These are phyloP conservation scores for Daldinia childiae DNA, from an alignment of 495 filamentous ascomycete genomes.

Conservation along the genomic window DNA sequence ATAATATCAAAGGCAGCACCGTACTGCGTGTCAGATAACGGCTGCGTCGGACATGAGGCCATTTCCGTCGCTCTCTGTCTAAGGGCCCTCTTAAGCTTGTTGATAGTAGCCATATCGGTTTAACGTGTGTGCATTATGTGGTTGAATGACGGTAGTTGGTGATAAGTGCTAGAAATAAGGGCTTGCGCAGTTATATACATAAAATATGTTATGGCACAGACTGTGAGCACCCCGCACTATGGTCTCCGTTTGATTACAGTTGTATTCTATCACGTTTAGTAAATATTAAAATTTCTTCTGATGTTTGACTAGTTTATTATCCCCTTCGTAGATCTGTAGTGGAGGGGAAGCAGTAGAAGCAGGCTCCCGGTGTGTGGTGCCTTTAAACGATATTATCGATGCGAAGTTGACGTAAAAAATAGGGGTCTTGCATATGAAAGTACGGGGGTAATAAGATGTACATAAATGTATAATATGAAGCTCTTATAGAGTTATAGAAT, in stretches of 20 bases:
- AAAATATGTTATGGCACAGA: neutral
- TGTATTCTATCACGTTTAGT: neutral
- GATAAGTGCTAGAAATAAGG: neutral
- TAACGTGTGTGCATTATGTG: neutral
- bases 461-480: too few relatives aligned
- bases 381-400: neutral
- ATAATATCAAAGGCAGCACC: constrained; percentile 63
- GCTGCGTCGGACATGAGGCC: constrained; percentile 46
- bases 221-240: neutral
- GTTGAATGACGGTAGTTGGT: neutral
- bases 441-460: too few relatives aligned
- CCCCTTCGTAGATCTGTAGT: neutral
- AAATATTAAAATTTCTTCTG: neutral
- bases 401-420: neutral
- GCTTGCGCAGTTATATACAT: neutral
- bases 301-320: neutral
- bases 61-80: constrained; percentile 50
- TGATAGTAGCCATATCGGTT: constrained; percentile 62
- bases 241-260: neutral
- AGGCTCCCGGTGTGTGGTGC: neutral
- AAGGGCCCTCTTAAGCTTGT: constrained; percentile 60
- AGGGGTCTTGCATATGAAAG: neutral
- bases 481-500: too few relatives aligned
- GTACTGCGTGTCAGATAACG: constrained; percentile 65
- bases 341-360: neutral